Conservation (phyloP, 306 rosid genomes). For the Potentilla sterilis region DNA sequence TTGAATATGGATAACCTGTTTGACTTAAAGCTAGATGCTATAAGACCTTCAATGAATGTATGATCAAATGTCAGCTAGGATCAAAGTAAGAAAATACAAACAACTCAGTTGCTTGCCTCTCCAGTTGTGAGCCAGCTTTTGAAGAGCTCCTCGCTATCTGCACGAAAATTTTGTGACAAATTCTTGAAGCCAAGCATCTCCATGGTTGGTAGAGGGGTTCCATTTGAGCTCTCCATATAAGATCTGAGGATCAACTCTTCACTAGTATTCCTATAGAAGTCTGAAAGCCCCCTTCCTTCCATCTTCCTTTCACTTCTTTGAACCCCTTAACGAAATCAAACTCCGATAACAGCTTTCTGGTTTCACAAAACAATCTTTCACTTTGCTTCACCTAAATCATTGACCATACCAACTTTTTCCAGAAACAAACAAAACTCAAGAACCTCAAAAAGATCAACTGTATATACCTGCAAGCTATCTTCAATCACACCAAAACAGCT, state of each 20-base stretch:
- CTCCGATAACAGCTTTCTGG: constrained; percentile 24
- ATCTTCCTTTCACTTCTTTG: constrained; percentile 35
- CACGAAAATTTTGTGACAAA: constrained; percentile 67
- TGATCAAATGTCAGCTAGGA: constrained; percentile 11
- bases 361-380: constrained; percentile 27
- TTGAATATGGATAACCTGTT: not conserved
- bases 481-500: not conserved
- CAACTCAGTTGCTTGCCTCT: constrained; percentile 68
- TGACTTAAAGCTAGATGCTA: constrained; percentile 6
- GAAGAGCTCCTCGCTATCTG: constrained; percentile 91
- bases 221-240: constrained; percentile 71
- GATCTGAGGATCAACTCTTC: constrained; percentile 80
- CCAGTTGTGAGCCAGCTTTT: constrained; percentile 92
- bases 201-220: constrained; percentile 63
- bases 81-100: constrained; percentile 9
- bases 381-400: constrained; percentile 19
- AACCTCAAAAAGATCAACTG: constrained; percentile 10
- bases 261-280: constrained; percentile 72
- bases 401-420: constrained; percentile 24
- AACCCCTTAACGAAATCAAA: constrained; percentile 18
- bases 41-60: not conserved
- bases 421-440: constrained; percentile 22
- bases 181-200: constrained; percentile 80
- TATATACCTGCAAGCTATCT: not conserved
- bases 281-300: constrained; percentile 86